Evolutionary conservation across 2,329 filamentous ascomycete genomes (phyloP).

Genomic region (Zymoseptoria brevis): DNA sequence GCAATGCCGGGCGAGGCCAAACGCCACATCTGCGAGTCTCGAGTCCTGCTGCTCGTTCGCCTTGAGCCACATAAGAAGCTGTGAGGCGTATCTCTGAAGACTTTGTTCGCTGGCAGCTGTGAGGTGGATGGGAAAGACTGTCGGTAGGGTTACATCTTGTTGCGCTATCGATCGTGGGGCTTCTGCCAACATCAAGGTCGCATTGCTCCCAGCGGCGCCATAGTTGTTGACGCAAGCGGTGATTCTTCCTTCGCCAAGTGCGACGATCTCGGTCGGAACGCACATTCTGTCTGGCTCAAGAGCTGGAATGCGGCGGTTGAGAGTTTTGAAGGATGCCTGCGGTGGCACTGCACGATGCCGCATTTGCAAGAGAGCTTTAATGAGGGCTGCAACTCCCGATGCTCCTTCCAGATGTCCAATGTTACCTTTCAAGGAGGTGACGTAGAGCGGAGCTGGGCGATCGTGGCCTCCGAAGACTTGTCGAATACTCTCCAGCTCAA

Average conservation of each 20-base stretch:
- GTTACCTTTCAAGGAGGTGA: constrained; percentile 29
- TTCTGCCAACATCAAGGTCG: constrained; percentile 2
- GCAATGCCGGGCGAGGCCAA: neutral
- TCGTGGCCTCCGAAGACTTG: neutral
- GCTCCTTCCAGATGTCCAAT: constrained; percentile 32
- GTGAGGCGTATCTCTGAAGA: neutral
- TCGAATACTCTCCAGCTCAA: constrained; percentile 6
- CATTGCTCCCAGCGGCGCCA: constrained; percentile 32
- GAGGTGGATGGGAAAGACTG: neutral
- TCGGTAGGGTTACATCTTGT: neutral
- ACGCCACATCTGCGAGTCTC: neutral
- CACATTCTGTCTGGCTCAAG: neutral
- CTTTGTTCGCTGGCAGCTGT: neutral
- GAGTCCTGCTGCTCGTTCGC: neutral
- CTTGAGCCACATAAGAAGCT: neutral
- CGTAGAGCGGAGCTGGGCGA: constrained; percentile 10
- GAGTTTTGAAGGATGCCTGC: constrained; percentile 10
- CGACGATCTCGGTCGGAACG: neutral
- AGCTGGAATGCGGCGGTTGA: constrained; percentile 8
- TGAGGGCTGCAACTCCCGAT: constrained; percentile 25
- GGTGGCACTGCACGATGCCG: constrained; percentile 26
- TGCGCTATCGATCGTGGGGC: neutral
- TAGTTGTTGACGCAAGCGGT: constrained; percentile 31
- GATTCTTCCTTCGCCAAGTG: neutral
- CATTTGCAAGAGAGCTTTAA: constrained; percentile 32